phyloP scores from a whole-genome alignment of 2,329 filamentous ascomycete species.

The Dendryphion nanum region DNA sequence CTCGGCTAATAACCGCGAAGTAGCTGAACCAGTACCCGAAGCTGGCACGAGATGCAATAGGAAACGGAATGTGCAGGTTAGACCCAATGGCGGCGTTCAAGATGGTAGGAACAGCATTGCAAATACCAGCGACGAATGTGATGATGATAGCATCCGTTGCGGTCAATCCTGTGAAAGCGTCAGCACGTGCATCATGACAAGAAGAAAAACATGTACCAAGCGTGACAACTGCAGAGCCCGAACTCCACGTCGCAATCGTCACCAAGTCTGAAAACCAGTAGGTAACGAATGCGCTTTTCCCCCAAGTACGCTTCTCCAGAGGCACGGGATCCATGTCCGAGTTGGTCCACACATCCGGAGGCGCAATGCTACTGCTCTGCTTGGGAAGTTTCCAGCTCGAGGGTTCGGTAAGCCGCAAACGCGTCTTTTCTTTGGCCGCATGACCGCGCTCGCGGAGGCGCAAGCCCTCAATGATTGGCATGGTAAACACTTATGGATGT shows the following conservation, averaged over 20 bases:
- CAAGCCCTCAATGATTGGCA: too few species aligned
- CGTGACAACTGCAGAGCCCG: conserved; percentile 48
- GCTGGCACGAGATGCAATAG: conserved; percentile 9
- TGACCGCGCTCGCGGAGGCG: too few species aligned
- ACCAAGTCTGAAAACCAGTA: conserved; percentile 49
- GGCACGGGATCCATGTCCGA: conserved; percentile 48
- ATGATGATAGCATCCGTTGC: conserved; percentile 36
- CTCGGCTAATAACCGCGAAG: conserved; percentile 12
- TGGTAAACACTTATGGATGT: too few species aligned
- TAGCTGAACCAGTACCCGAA: conserved; percentile 13
- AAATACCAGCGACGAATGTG: conserved; percentile 26
- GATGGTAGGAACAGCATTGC: conserved; percentile 13
- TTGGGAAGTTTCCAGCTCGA: conserved; percentile 19
- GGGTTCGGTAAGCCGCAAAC: too few species aligned
- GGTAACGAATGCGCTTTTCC: conserved; percentile 40
- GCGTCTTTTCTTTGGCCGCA: too few species aligned
- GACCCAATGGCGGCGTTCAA: conserved; percentile 19
- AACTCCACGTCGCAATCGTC: conserved; percentile 36
- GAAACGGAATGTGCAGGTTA: conserved; percentile 12
- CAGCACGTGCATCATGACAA: too few species aligned
- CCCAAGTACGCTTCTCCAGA: conserved; percentile 47
- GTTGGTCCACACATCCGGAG: conserved; percentile 38
- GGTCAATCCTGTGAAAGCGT: conserved; percentile 44
- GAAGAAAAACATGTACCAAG: too few species aligned
- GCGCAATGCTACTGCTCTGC: conserved; percentile 15